Conservation (phyloP, 306 rosid species). For the cucumber (Cucumis sativus) region DNA sequence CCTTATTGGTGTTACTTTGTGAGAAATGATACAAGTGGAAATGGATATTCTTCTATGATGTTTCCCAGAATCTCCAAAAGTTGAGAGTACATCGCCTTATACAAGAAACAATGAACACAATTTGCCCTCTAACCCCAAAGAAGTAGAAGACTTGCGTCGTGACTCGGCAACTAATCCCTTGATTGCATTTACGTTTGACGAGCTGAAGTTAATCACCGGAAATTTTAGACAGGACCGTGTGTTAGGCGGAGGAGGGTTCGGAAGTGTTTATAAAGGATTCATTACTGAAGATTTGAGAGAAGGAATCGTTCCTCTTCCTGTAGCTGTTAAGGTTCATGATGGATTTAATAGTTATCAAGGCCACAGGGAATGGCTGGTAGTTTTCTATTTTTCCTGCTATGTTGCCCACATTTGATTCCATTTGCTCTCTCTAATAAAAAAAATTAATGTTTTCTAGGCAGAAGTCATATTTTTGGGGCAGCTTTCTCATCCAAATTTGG, state of each 20-base stretch:
- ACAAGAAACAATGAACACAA: slow-evolving; percentile 38
- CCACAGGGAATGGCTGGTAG: slow-evolving; percentile 99
- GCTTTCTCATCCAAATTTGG: slow-evolving; percentile 97
- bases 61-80: slow-evolving; percentile 40
- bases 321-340: slow-evolving; percentile 98
- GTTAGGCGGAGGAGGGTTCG: slow-evolving; percentile 97
- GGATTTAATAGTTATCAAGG: slow-evolving; percentile 94
- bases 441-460: slow-evolving; percentile 55
- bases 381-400: slow-evolving; percentile 6
- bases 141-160: slow-evolving; percentile 85
- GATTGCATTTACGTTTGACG: slow-evolving; percentile 62
- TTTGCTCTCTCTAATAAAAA: slow-evolving; percentile 7
- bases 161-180: slow-evolving; percentile 79
- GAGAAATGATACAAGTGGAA: not conserved
- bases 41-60: slow-evolving; percentile 14
- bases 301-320: slow-evolving; percentile 51
- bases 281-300: slow-evolving; percentile 65
- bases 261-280: slow-evolving; percentile 89
- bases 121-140: slow-evolving; percentile 83
- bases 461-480: slow-evolving; percentile 98
- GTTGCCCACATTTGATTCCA: not conserved
- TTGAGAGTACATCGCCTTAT: slow-evolving; percentile 28
- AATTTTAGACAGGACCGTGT: slow-evolving; percentile 69
- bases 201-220: slow-evolving; percentile 59
- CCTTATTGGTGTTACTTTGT: not conserved